Evolutionary conservation across 202 grass and related monocot genomes (phyloP).

Genomic region (Digitaria exilis): DNA sequence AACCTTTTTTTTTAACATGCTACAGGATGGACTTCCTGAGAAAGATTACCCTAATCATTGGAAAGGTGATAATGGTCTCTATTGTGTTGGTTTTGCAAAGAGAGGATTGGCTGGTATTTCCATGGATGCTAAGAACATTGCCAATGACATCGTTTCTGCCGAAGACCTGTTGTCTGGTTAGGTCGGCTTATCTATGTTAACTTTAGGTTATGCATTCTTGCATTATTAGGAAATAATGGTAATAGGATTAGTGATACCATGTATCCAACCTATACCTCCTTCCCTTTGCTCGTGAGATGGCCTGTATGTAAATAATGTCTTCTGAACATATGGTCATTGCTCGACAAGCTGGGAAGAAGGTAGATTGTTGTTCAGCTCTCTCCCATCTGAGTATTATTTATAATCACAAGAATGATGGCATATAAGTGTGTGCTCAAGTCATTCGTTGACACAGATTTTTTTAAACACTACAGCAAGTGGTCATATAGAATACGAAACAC

Average conservation of each 20-base stretch:
- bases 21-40: slow-evolving; percentile 11
- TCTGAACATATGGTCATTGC: too few species aligned
- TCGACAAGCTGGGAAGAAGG: too few species aligned
- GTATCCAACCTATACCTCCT: too few species aligned
- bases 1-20: not conserved
- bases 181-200: not conserved
- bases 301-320: not conserved
- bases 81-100: slow-evolving; percentile 29
- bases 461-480: too few species aligned
- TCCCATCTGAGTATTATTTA: too few species aligned
- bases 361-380: too few species aligned
- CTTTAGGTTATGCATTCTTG: not conserved
- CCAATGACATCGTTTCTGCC: slow-evolving; percentile 8
- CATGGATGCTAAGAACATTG: slow-evolving; percentile 30
- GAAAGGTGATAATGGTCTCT: slow-evolving; percentile 43
- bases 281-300: too few species aligned
- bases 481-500: too few species aligned
- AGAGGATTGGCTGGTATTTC: slow-evolving; percentile 31
- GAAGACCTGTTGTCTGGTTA: too few species aligned
- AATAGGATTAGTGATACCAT: not conserved
- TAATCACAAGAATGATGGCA: too few species aligned
- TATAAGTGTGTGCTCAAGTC: too few species aligned
- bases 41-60: slow-evolving; percentile 22
- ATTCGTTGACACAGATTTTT: too few species aligned
- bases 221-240: not conserved